Percentiles rank a stretch among this genome's conserved stretches.
These are phyloP conservation scores for Trichoderma guizhouense DNA, from an alignment of 2,329 filamentous ascomycete genomes.

Conservation along the genomic window DNA sequence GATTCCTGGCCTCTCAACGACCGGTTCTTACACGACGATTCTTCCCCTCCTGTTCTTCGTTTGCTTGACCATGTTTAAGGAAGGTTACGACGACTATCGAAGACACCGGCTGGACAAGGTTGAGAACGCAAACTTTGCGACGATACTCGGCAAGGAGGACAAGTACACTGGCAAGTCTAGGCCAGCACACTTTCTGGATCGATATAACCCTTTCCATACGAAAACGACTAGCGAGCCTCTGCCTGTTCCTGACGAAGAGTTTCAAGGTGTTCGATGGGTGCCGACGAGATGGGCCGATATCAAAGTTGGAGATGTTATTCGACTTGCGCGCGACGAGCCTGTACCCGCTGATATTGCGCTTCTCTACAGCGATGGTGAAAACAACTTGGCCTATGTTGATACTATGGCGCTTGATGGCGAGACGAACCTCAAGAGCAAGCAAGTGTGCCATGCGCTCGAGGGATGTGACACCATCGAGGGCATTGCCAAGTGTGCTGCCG, in stretches of 20 bases:
- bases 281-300: slow-evolving; percentile 44
- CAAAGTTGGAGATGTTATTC: slow-evolving; percentile 49
- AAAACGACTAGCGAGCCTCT: slow-evolving; percentile 30
- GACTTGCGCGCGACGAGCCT: slow-evolving; percentile 64
- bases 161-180: slow-evolving; percentile 30
- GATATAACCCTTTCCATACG: slow-evolving; percentile 34
- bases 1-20: slow-evolving; percentile 71
- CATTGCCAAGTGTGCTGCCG: slow-evolving; percentile 53
- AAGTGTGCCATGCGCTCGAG: slow-evolving; percentile 59
- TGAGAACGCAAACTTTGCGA: slow-evolving; percentile 62
- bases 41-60: slow-evolving; percentile 74
- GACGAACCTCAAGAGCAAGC: slow-evolving; percentile 77
- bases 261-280: slow-evolving; percentile 55
- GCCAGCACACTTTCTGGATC: slow-evolving; percentile 24
- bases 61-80: slow-evolving; percentile 75
- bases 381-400: slow-evolving; percentile 77
- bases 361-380: slow-evolving; percentile 71
- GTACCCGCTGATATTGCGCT: slow-evolving; percentile 81
- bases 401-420: slow-evolving; percentile 83
- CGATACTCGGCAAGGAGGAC: slow-evolving; percentile 42
- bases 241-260: slow-evolving; percentile 54
- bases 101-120: slow-evolving; percentile 76
- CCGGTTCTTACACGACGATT: slow-evolving; percentile 71
- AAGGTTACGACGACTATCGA: slow-evolving; percentile 82
- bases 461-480: slow-evolving; percentile 53